These are phyloP conservation scores for Heterobasidion irregulare DNA, from an alignment of 1,284 basidiomycete genomes.

Conservation along the genomic window DNA sequence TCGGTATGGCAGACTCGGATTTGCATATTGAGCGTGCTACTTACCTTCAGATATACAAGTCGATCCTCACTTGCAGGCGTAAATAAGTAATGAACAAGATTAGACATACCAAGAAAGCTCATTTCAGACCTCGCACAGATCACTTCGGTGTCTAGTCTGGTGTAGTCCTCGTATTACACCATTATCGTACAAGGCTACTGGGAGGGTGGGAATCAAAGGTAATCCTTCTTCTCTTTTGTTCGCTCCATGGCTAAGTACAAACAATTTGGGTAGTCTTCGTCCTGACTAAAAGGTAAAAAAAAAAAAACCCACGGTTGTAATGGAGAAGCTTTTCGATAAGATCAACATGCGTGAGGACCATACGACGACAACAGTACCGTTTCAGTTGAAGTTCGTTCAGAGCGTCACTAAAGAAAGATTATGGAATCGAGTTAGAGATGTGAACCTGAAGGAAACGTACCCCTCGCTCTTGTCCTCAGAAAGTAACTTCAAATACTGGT, in stretches of 20 bases:
- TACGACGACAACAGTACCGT: slow-evolving; percentile 93
- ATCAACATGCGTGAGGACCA: slow-evolving; percentile 97
- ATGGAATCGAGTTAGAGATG: not conserved
- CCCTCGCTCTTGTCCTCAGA: slow-evolving; percentile 79
- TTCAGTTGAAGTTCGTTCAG: slow-evolving; percentile 88
- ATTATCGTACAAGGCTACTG: not conserved
- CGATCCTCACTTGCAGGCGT: too few relatives aligned
- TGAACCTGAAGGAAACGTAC: slow-evolving; percentile 34
- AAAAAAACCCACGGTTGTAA: slow-evolving; percentile 71
- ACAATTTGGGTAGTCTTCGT: not conserved
- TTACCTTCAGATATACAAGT: too few relatives aligned
- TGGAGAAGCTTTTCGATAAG: slow-evolving; percentile 93
- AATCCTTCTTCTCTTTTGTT: not conserved
- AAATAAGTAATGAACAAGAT: too few relatives aligned
- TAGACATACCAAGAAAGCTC: too few relatives aligned
- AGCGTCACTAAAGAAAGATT: slow-evolving; percentile 58
- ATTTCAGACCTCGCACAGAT: too few relatives aligned
- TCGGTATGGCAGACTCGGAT: too few relatives aligned
- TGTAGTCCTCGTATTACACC: too few relatives aligned
- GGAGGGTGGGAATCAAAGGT: not conserved
- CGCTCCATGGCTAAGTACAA: not conserved
- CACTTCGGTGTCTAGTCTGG: too few relatives aligned
- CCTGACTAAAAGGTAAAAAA: not conserved
- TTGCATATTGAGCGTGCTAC: too few relatives aligned
- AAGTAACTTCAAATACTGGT: slow-evolving; percentile 73